Evolutionary conservation across 768 basidiomycete species (phyloP).

Genomic region (Leccinum variicolor): DNA sequence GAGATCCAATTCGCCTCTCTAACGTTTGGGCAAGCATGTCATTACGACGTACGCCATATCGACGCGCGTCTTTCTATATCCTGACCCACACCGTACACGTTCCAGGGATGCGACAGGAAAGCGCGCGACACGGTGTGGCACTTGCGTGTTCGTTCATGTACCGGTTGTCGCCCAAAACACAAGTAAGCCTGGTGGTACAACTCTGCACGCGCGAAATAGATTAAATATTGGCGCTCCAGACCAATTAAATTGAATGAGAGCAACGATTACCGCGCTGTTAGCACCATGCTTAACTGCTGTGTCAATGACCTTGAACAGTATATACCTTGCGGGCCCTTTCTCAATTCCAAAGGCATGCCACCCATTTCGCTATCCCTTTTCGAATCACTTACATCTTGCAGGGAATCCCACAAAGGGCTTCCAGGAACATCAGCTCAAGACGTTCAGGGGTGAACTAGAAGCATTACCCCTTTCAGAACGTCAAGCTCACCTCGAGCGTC

Average conservation of each 20-base stretch:
- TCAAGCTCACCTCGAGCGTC: constrained; percentile 18
- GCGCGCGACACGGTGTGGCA: constrained; percentile 31
- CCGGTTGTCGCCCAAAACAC: constrained; percentile 22
- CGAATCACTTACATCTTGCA: constrained; percentile 8
- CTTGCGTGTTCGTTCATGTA: constrained; percentile 32
- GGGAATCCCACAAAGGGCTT: constrained; percentile 22
- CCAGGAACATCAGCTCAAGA: constrained; percentile 16
- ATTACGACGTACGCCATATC: constrained; percentile 26
- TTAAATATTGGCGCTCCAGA: constrained; percentile 3
- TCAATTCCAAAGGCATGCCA: constrained; percentile 21
- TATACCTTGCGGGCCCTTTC: constrained; percentile 26
- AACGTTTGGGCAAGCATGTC: constrained; percentile 45
- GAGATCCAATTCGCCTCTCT: constrained; percentile 52
- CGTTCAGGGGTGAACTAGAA: constrained; percentile 13
- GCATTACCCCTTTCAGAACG: constrained; percentile 12
- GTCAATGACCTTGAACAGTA: constrained; percentile 17
- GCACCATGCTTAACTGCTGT: constrained; percentile 7
- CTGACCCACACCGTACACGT: constrained; percentile 1
- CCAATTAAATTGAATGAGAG: constrained; percentile 17
- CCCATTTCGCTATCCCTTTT: background rate
- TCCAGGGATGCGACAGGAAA: constrained; percentile 23
- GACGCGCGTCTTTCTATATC: background rate
- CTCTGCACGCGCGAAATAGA: background rate
- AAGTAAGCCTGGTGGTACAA: constrained; percentile 15
- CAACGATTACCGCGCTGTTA: constrained; percentile 3